Conservation (phyloP, 2,329 filamentous ascomycete species). For the Penicillium crustosum region DNA sequence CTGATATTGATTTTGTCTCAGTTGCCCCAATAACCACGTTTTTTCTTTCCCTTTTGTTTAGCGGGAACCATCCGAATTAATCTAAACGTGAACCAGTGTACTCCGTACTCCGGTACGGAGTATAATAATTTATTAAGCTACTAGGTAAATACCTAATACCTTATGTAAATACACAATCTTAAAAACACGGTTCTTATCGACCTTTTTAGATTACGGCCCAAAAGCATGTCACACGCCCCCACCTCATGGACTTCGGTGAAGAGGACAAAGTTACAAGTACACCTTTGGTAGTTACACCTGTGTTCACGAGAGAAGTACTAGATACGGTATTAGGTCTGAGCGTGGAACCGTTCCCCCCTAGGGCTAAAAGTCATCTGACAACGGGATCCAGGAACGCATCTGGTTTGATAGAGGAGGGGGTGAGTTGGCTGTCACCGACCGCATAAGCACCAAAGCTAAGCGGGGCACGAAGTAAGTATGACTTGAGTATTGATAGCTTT, state of each 20-base stretch:
- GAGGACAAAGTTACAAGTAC: background rate
- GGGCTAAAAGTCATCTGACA: slow-evolving; percentile 15
- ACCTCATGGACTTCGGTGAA: slow-evolving; percentile 3
- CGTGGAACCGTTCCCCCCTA: slow-evolving; percentile 1
- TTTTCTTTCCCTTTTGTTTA: background rate
- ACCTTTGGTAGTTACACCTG: background rate
- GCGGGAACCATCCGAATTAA: background rate
- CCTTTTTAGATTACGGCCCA: slow-evolving; percentile 1
- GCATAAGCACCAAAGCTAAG: slow-evolving; percentile 4
- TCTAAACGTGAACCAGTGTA: background rate
- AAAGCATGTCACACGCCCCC: slow-evolving; percentile 6
- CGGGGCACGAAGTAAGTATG: background rate
- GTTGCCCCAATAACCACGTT: slow-evolving; percentile 1
- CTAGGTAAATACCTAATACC: background rate
- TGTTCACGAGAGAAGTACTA: background rate
- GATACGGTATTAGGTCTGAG: slow-evolving; percentile 16
- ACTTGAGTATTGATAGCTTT: background rate
- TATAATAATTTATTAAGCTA: background rate
- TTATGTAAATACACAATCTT: background rate
- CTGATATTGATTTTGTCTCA: slow-evolving; percentile 7
- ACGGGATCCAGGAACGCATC: slow-evolving; percentile 30
- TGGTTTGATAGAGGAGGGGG: slow-evolving; percentile 19
- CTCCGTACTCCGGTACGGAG: too few species aligned
- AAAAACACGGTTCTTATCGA: background rate
- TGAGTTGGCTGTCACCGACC: slow-evolving; percentile 3